Evolutionary conservation across 148 eudicot species (phyloP), one percentile per base, ranked within the genome.

Genomic region (Pharnaceum exiguum): DNA sequence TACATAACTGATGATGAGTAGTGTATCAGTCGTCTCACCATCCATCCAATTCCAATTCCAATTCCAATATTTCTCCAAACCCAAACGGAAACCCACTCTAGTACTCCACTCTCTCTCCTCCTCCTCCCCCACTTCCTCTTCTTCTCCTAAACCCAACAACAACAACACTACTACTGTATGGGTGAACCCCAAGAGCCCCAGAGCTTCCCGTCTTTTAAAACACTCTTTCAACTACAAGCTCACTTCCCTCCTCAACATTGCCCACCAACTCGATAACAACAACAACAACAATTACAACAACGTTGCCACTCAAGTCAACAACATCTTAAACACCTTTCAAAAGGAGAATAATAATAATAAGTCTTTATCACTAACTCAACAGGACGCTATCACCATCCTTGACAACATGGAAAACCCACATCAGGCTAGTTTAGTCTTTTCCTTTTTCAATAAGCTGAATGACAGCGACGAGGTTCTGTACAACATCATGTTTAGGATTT

Each of bases 151-250:
- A 60, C 57, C 38, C 47, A 57, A 66, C n/a, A n/a, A n/a, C n/a
- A n/a, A n/a, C n/a, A n/a, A n/a, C n/a, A n/a, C n/a, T n/a, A n/a
- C n/a, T n/a, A n/a, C n/a, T 62, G 47, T 80, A 4, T 90, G 97
- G 97, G 85, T 90, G 62, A 87, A 90, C 58, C 97, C 97, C 36
- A 79, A 62, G 2, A 78, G 83, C 65, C 80, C 86, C 60, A 68
- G 79, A 66, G 89, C 97, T 29, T 42, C 83, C 0, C 58, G 70
- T 36, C 75, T 77, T 13, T 77, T 73, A 25, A 65, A 60, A 21
- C 63, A 59, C 15, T 76, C 97, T 0, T 69, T 79, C 55, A 75
- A 86, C 48, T 55, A 64, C 25, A 87, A 85, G 89, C 87, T 82
- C 58, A 50, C 83, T 60, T 65, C 74, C 54, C 79, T 90, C 5